Evolutionary conservation across 2,329 filamentous ascomycete genomes (phyloP).

Genomic region (Ceratocystiopsis minuta): DNA sequence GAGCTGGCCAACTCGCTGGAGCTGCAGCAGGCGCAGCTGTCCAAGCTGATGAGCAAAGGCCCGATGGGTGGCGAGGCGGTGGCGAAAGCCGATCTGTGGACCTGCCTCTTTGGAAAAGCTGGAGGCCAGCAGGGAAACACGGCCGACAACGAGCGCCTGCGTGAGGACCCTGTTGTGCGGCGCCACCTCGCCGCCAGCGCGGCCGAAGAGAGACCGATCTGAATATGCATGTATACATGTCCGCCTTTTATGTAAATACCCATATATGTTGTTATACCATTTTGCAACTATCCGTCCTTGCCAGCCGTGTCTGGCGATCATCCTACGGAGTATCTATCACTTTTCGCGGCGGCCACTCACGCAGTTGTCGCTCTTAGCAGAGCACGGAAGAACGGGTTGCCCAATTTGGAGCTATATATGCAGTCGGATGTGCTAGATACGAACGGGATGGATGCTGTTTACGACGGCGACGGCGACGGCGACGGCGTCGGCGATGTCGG

Average conservation of each 20-base stretch:
- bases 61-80: constrained; percentile 65
- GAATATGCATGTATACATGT: too few species aligned
- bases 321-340: too few species aligned
- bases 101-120: constrained; percentile 60
- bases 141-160: constrained; percentile 2
- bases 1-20: constrained; percentile 76
- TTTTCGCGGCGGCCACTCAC: too few species aligned
- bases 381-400: not conserved
- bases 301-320: too few species aligned
- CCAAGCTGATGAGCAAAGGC: constrained; percentile 51
- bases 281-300: too few species aligned
- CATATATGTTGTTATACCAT: too few species aligned
- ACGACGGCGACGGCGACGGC: not conserved
- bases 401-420: not conserved
- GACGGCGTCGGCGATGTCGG: not conserved
- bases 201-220: constrained; percentile 19
- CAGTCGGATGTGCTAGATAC: too few species aligned
- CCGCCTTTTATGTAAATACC: too few species aligned
- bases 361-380: too few species aligned
- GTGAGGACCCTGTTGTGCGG: constrained; percentile 8
- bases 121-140: not conserved
- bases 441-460: too few species aligned
- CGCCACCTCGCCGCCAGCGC: constrained; percentile 28
- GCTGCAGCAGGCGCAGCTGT: constrained; percentile 53
- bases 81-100: constrained; percentile 64